Percentiles rank a stretch among this genome's conserved stretches.
phyloP scores from a whole-genome alignment of 2,329 filamentous ascomycete species.

The Sporothrix pseudoabietina region DNA sequence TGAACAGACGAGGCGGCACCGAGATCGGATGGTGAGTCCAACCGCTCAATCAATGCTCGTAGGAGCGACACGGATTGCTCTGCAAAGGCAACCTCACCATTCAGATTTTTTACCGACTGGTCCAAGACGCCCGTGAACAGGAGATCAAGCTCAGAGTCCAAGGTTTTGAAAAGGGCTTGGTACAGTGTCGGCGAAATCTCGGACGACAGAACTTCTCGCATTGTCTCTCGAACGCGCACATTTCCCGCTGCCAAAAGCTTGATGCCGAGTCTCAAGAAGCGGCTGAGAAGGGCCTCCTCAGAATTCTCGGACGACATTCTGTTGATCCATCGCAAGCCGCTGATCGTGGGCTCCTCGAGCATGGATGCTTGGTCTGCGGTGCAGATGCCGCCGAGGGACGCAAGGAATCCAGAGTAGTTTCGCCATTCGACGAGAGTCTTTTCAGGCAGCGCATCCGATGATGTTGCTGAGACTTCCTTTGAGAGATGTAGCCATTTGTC shows the following conservation, averaged over 20 bases:
- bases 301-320: constrained; percentile 59
- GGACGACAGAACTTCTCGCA: constrained; percentile 65
- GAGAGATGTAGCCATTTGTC: constrained; percentile 66
- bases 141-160: constrained; percentile 65
- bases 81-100: constrained; percentile 66
- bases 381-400: constrained; percentile 67
- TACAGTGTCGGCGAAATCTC: constrained; percentile 65
- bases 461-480: constrained; percentile 61
- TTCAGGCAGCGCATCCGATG: constrained; percentile 57
- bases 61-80: constrained; percentile 67
- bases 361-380: constrained; percentile 60
- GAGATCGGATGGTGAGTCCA: constrained; percentile 65
- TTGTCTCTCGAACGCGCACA: constrained; percentile 66
- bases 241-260: constrained; percentile 66
- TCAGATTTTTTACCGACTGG: constrained; percentile 55
- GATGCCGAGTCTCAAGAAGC: constrained; percentile 64
- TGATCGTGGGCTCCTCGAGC: constrained; percentile 60
- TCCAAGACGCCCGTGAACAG: constrained; percentile 61
- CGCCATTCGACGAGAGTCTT: constrained; percentile 64
- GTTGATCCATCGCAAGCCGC: constrained; percentile 66
- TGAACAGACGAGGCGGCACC: constrained; percentile 65
- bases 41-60: constrained; percentile 63
- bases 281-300: constrained; percentile 61
- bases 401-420: constrained; percentile 69
- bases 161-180: constrained; percentile 63